Percentiles rank a stretch among this genome's conserved stretches.
phyloP scores from a whole-genome alignment of 768 basidiomycete species.

The Boletus rufocinnamomeus region DNA sequence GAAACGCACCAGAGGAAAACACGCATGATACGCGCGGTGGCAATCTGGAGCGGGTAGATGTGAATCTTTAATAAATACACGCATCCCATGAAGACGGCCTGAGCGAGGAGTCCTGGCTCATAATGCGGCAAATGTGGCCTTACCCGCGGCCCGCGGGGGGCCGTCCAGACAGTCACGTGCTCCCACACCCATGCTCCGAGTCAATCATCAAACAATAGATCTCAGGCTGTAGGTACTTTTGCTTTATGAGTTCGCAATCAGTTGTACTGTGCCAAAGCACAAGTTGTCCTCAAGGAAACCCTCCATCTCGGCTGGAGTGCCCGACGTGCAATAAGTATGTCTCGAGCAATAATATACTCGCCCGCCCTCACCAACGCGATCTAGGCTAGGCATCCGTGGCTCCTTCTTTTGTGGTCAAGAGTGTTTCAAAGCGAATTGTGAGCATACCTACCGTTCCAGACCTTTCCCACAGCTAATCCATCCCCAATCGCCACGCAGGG shows the following conservation, averaged over 20 bases:
- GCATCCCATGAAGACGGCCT: neutral
- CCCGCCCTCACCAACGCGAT: conserved; percentile 16
- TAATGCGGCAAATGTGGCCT: neutral
- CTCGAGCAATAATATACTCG: neutral
- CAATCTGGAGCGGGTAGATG: conserved; percentile 3
- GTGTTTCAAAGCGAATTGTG: conserved; percentile 95
- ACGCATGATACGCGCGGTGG: conserved; percentile 29
- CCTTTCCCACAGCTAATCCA: neutral
- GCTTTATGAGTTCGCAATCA: conserved; percentile 39
- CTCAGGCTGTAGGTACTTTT: neutral
- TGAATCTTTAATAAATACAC: neutral
- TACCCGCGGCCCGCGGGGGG: neutral
- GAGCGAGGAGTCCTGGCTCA: neutral
- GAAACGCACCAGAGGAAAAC: conserved; percentile 14
- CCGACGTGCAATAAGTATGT: conserved; percentile 91
- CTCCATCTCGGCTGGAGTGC: conserved; percentile 85
- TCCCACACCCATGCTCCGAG: conserved; percentile 1
- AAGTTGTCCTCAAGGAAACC: conserved; percentile 76
- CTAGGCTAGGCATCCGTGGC: conserved; percentile 75
- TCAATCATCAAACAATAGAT: neutral
- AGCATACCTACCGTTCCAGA: conserved; percentile 35
- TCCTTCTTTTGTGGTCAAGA: conserved; percentile 94
- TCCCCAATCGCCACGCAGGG: conserved; percentile 20
- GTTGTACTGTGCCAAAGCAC: conserved; percentile 65
- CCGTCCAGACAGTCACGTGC: conserved; percentile 21